phyloP scores from a whole-genome alignment of 371 early-diverging fungal species.

The Actinomortierella ambigua region DNA sequence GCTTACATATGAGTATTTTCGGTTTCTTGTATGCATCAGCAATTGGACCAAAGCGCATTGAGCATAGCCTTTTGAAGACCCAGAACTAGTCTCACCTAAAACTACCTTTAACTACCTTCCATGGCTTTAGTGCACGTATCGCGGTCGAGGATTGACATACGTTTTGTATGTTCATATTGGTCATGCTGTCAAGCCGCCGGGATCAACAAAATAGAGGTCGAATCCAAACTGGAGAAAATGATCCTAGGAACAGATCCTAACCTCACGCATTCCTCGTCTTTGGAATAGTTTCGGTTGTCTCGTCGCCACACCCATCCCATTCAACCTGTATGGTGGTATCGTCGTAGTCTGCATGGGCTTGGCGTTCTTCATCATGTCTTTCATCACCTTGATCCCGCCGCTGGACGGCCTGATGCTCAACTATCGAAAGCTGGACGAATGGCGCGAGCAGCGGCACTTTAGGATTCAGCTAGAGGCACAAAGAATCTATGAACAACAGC shows the following conservation, averaged over 20 bases:
- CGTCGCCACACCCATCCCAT: slow-evolving; percentile 28
- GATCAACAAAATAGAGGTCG: too few relatives aligned
- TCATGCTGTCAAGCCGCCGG: too few relatives aligned
- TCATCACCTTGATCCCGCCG: slow-evolving; percentile 35
- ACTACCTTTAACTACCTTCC: too few relatives aligned
- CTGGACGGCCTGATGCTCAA: slow-evolving; percentile 38
- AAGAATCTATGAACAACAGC: slow-evolving; percentile 39
- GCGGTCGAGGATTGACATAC: slow-evolving; percentile 40
- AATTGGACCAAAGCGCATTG: too few relatives aligned
- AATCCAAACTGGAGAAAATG: too few relatives aligned
- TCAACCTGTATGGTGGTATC: slow-evolving; percentile 44
- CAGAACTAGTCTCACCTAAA: too few relatives aligned
- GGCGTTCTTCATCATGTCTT: slow-evolving; percentile 38
- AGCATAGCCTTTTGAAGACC: too few relatives aligned
- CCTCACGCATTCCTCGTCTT: neutral
- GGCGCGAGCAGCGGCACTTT: slow-evolving; percentile 44
- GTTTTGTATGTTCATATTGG: slow-evolving; percentile 43
- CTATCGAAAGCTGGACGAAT: slow-evolving; percentile 29
- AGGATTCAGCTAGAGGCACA: slow-evolving; percentile 39
- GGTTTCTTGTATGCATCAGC: slow-evolving; percentile 21
- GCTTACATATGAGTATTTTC: slow-evolving; percentile 39
- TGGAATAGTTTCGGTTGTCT: slow-evolving; percentile 37
- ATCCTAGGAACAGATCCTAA: too few relatives aligned
- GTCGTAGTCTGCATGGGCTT: slow-evolving; percentile 44
- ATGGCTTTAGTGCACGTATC: slow-evolving; percentile 31